Conservation (phyloP, 345 rosid genomes). For the Conringia planisiliqua region DNA sequence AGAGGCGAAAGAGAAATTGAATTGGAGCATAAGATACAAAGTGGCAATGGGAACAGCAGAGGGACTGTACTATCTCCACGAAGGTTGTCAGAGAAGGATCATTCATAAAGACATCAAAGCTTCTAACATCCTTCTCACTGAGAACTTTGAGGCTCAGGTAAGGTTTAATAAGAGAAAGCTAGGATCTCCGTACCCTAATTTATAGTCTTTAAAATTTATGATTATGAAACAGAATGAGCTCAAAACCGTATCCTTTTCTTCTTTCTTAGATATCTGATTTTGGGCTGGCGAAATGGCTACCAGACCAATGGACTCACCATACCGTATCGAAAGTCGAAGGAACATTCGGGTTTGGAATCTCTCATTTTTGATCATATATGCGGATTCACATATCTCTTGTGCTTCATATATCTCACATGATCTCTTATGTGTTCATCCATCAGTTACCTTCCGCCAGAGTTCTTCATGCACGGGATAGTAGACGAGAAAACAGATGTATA, state of each 20-base stretch:
- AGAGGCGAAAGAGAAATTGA: conserved; percentile 62
- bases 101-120: conserved; percentile 96
- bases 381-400: not conserved
- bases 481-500: conserved; percentile 90
- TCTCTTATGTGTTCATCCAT: not conserved
- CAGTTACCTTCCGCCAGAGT: conserved; percentile 93
- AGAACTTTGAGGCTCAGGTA: conserved; percentile 88
- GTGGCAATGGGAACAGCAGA: conserved; percentile 76
- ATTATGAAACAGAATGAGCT: not conserved
- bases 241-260: not conserved
- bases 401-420: not conserved
- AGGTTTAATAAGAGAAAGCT: not conserved
- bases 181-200: not conserved
- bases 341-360: conserved; percentile 76
- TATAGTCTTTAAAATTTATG: not conserved
- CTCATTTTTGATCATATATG: not conserved
- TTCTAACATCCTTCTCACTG: conserved; percentile 74
- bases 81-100: conserved; percentile 87
- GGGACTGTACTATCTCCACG: conserved; percentile 82
- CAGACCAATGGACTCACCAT: conserved; percentile 93
- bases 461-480: conserved; percentile 91
- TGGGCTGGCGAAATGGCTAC: conserved; percentile 95
- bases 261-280: conserved; percentile 87
- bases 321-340: conserved; percentile 76
- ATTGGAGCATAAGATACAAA: conserved; percentile 65